Conservation (phyloP, 2,329 filamentous ascomycete genomes). For the Aureobasidium sp. region DNA sequence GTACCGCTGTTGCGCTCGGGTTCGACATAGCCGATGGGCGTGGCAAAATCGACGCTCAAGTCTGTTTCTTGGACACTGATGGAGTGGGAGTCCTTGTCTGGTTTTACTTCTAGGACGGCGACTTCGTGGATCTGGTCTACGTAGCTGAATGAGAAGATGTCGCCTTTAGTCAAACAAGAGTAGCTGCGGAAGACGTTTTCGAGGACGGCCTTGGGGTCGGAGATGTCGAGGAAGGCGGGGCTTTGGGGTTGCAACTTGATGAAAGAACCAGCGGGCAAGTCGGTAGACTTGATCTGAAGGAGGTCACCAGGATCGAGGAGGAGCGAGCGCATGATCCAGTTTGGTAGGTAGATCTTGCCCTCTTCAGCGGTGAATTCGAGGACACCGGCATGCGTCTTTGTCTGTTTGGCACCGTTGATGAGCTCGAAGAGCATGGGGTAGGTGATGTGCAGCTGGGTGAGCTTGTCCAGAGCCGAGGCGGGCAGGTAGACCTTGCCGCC, state of each 20-base stretch:
- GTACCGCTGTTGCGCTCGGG: constrained; percentile 72
- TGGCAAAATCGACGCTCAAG: constrained; percentile 89
- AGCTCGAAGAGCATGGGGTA: constrained; percentile 97
- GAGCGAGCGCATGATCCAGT: constrained; percentile 96
- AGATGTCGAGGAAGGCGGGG: constrained; percentile 89
- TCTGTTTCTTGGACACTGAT: constrained; percentile 95
- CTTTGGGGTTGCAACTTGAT: constrained; percentile 97
- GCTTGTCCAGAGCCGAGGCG: constrained; percentile 92
- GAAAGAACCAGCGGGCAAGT: constrained; percentile 78
- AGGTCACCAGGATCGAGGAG: constrained; percentile 86
- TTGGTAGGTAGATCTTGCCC: constrained; percentile 88
- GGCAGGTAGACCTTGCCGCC: constrained; percentile 97
- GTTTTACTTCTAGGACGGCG: constrained; percentile 88
- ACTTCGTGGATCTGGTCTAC: constrained; percentile 93
- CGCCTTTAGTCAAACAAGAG: constrained; percentile 83
- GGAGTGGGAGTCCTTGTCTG: constrained; percentile 67
- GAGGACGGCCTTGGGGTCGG: constrained; percentile 91
- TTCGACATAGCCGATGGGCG: constrained; percentile 90
- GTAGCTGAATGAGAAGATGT: constrained; percentile 93
- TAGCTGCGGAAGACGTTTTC: constrained; percentile 97
- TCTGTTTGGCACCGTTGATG: constrained; percentile 73
- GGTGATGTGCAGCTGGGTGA: constrained; percentile 90
- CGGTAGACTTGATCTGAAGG: constrained; percentile 89
- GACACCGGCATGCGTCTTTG: constrained; percentile 85
- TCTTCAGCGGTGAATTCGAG: constrained; percentile 97